Evolutionary conservation across 1,139 yeast species (phyloP), one percentile per base, ranked within the genome.

Genomic region (Groenewaldozyma auringiensis): DNA sequence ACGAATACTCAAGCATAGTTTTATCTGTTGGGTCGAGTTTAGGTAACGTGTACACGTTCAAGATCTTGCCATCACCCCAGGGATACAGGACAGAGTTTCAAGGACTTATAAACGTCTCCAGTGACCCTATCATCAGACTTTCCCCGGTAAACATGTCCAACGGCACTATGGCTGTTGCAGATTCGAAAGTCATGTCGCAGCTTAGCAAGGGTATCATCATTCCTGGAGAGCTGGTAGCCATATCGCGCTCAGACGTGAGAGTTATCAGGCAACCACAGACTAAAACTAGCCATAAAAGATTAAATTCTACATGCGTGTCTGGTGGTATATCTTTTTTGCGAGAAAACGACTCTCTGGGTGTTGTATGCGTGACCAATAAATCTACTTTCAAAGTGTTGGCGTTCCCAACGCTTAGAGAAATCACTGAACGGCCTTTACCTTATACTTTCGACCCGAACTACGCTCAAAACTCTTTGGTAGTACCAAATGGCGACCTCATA

Each of bases 11-110:
- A 0, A 80, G 88, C 18, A 76, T 92, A 42, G 60, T 85, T 29
- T 65, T 89, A 62, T 67, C 79, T 31, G 83, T 82, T 13, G 99
- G 98, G 25, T 83, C 96, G 0, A 77, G 79, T 47, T 69, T 70
- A 29, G 98, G 98, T 14, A 85, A 86, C 47, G 62, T 88, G 16
- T 55, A 82, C 25, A 73, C 80, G 0, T 85, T 77, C 64, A 81
- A 82, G 57, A 65, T 92, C 2, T 61, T 81, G 3, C 95, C 95
- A 0, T 78, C 75, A 45, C 65, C 74, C 0, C 70, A 73, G 35
- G 81, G 86, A 25, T 89, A 81, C 59, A 68, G 71, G 34, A 86
- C 79, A 0, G 74, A 74, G 9, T 73, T 75, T 51, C 72, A 77
- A 3, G 83, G 80, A 34, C 58, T 66, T 2, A 63, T 75, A 11